Evolutionary conservation across 352 stramenopile species (phyloP).

Genomic region (Phytophthora crassamura): DNA sequence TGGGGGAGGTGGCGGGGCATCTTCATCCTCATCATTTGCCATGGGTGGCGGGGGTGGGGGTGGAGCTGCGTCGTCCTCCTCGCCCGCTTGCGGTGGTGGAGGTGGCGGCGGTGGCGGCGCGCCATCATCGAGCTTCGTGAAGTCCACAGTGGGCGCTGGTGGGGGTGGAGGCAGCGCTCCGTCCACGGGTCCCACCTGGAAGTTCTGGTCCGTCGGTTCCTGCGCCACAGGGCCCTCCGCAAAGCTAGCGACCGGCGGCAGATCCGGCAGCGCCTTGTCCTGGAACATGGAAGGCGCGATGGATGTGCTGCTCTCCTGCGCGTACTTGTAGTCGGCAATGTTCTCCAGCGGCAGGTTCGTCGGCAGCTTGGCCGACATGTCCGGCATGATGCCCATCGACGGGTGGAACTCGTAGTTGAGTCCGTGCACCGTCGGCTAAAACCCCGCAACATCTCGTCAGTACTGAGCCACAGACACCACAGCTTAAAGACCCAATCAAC

Average conservation of each 20-base stretch:
- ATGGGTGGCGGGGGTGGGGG: constrained; percentile 53
- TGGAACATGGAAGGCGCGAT: constrained; percentile 89
- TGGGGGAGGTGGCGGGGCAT: constrained; percentile 55
- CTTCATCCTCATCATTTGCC: constrained; percentile 42
- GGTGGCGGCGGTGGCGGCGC: constrained; percentile 64
- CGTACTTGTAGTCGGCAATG: constrained; percentile 84
- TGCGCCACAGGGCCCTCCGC: constrained; percentile 65
- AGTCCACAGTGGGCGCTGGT: constrained; percentile 63
- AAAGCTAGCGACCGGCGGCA: constrained; percentile 72
- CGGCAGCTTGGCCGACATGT: constrained; percentile 78
- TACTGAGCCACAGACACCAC: too few relatives aligned
- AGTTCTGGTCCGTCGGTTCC: constrained; percentile 61
- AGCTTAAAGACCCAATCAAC: too few relatives aligned
- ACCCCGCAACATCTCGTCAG: constrained; percentile 10
- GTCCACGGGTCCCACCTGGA: constrained; percentile 75
- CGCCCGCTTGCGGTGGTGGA: constrained; percentile 34
- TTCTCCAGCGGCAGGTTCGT: constrained; percentile 83
- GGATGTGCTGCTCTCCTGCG: constrained; percentile 62
- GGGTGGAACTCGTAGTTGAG: constrained; percentile 86
- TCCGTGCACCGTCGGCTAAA: constrained; percentile 64
- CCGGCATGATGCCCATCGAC: constrained; percentile 66
- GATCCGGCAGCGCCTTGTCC: constrained; percentile 76
- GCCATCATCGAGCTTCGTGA: constrained; percentile 50
- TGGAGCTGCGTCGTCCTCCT: constrained; percentile 52
- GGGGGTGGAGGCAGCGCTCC: constrained; percentile 68